These are phyloP conservation scores for Glebionis coronaria DNA, from an alignment of 129 eudicot genomes.

Conservation along the genomic window DNA sequence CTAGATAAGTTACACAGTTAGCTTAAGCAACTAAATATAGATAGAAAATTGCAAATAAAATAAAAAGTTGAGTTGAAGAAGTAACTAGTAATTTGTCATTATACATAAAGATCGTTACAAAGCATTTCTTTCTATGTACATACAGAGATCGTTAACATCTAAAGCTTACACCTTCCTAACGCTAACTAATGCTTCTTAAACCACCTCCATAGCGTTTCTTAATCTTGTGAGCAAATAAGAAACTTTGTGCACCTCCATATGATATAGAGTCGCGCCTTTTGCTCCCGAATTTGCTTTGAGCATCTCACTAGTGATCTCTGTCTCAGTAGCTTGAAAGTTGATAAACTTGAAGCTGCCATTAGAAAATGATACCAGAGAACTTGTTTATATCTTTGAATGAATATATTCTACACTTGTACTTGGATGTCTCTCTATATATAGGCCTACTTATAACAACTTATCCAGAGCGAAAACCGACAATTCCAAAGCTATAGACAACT, in stretches of 20 bases:
- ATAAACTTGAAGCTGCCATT: constrained; percentile 40
- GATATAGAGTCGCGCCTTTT: constrained; percentile 69
- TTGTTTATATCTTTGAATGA: constrained; percentile 24
- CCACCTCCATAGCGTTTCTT: constrained; percentile 8
- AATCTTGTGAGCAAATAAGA: constrained; percentile 78
- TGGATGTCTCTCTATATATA: constrained; percentile 29
- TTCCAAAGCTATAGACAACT: background rate
- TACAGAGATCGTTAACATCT: constrained; percentile 4
- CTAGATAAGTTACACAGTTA: too few relatives aligned
- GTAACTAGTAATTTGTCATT: background rate
- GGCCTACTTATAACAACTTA: constrained; percentile 18
- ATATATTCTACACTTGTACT: background rate
- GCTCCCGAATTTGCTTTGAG: constrained; percentile 63
- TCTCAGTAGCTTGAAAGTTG: constrained; percentile 43
- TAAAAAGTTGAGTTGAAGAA: too few relatives aligned
- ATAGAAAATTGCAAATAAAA: too few relatives aligned
- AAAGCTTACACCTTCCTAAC: constrained; percentile 22
- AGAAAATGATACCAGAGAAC: constrained; percentile 10
- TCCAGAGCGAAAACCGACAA: constrained; percentile 7
- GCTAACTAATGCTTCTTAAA: constrained; percentile 7
- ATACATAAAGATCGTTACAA: background rate
- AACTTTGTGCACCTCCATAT: constrained; percentile 85
- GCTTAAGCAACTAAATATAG: too few relatives aligned
- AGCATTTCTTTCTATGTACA: constrained; percentile 11
- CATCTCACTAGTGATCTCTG: constrained; percentile 44